Evolutionary conservation across 768 basidiomycete species (phyloP).

Genomic region (Dentipellis sp.): DNA sequence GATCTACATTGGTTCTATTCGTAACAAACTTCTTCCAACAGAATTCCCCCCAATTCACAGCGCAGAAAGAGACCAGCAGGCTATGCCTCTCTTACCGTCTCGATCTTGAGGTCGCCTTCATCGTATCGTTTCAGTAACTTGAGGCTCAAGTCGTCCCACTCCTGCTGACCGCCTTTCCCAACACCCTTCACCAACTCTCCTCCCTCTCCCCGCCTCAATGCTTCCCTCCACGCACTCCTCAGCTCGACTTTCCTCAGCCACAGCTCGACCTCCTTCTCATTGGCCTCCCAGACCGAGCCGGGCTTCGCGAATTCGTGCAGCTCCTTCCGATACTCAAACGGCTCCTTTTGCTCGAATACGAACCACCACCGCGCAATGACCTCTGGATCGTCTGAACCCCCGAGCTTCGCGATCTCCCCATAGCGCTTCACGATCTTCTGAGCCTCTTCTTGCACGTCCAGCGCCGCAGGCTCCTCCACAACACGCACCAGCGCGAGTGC

Average conservation of each 20-base stretch:
- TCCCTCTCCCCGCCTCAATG: constrained; percentile 50
- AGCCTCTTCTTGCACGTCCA: constrained; percentile 41
- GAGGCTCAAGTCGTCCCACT: constrained; percentile 51
- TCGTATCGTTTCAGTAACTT: constrained; percentile 23
- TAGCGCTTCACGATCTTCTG: constrained; percentile 35
- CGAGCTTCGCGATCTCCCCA: neutral
- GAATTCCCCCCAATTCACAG: no score
- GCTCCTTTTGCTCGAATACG: constrained; percentile 38
- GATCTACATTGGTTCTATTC: no score
- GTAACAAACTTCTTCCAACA: no score
- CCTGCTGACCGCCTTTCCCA: constrained; percentile 42
- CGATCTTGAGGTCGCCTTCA: constrained; percentile 2
- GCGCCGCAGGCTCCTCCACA: constrained; percentile 39
- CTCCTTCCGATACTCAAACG: constrained; percentile 61
- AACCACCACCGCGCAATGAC: constrained; percentile 50
- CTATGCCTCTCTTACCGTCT: neutral
- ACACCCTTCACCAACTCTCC: constrained; percentile 53
- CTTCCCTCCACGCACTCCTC: constrained; percentile 45
- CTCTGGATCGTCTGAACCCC: constrained; percentile 23
- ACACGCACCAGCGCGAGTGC: constrained; percentile 50
- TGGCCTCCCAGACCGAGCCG: constrained; percentile 27
- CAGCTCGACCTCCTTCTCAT: constrained; percentile 49
- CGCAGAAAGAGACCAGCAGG: no score
- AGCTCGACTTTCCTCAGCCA: constrained; percentile 40
- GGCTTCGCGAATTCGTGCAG: constrained; percentile 39